Conservation (phyloP, 768 basidiomycete genomes). For the Tylopilus felleus region DNA sequence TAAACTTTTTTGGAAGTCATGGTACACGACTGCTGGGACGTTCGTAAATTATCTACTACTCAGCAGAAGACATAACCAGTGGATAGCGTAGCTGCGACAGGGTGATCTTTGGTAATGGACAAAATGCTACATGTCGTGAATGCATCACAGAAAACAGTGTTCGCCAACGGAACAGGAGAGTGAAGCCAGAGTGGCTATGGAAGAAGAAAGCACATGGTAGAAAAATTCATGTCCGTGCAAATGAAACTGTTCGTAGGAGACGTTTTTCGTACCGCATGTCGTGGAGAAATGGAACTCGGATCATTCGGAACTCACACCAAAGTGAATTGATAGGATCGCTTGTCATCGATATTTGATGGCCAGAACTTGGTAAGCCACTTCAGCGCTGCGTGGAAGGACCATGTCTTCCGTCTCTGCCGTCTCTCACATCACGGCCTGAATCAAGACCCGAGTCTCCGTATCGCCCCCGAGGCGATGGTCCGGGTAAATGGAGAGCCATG, state of each 20-base stretch:
- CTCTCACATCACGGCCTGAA: conserved; percentile 36
- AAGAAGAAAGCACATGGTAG: conserved; percentile 6
- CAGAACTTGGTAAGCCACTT: conserved; percentile 4
- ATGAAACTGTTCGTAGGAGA: conserved; percentile 4
- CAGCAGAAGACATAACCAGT: conserved; percentile 5
- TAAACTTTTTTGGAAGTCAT: conserved; percentile 2
- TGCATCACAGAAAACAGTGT: conserved; percentile 10
- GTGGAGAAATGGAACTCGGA: conserved; percentile 16
- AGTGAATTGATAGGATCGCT: conserved; percentile 6
- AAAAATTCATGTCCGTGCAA: conserved; percentile 22
- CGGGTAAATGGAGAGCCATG: conserved; percentile 33
- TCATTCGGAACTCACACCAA: conserved; percentile 9
- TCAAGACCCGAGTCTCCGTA: conserved; percentile 33
- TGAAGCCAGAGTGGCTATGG: conserved; percentile 7
- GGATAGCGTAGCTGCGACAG: conserved; percentile 15
- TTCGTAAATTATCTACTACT: conserved; percentile 23
- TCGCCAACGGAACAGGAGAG: conserved; percentile 6
- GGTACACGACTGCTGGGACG: conserved; percentile 1
- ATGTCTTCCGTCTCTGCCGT: conserved; percentile 29
- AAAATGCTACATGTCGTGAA: conserved; percentile 24
- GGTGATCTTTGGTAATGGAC: conserved; percentile 12
- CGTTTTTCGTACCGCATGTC: conserved; percentile 3
- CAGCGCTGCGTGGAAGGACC: conserved; percentile 29
- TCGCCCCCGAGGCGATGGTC: conserved; percentile 32
- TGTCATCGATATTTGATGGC: conserved; percentile 1